These are phyloP conservation scores for Candida glaebosa DNA, from an alignment of 805 yeast species.

Conservation along the genomic window DNA sequence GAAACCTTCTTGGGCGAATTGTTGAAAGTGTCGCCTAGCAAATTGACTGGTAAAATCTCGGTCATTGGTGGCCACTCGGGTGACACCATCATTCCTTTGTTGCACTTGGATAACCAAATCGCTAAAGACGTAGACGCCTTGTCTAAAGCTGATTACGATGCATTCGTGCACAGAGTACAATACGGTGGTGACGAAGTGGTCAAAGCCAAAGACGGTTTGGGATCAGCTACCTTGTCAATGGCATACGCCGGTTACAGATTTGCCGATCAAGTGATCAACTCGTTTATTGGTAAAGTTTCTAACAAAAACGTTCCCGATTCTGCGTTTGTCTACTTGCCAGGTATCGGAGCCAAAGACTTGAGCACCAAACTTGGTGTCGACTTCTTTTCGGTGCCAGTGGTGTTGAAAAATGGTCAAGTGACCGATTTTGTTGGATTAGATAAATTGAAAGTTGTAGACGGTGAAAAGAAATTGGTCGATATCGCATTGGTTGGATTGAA, in stretches of 20 bases:
- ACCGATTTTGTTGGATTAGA: slow-evolving; percentile 31
- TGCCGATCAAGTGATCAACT: slow-evolving; percentile 50
- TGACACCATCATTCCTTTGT: slow-evolving; percentile 43
- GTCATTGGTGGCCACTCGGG: slow-evolving; percentile 48
- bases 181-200: slow-evolving; percentile 95
- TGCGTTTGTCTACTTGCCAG: slow-evolving; percentile 53
- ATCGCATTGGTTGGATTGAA: slow-evolving; percentile 39
- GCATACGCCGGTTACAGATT: slow-evolving; percentile 89
- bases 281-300: slow-evolving; percentile 18
- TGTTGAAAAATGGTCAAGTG: slow-evolving; percentile 35
- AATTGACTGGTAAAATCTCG: slow-evolving; percentile 37
- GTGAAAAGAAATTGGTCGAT: slow-evolving; percentile 31
- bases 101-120: slow-evolving; percentile 14
- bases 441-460: slow-evolving; percentile 23
- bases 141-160: slow-evolving; percentile 15
- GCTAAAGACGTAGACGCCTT: slow-evolving; percentile 13
- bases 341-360: slow-evolving; percentile 46
- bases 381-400: slow-evolving; percentile 49
- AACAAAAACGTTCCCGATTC: slow-evolving; percentile 38
- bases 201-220: slow-evolving; percentile 89
- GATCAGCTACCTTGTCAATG: slow-evolving; percentile 95
- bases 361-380: slow-evolving; percentile 24
- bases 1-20: slow-evolving; percentile 42
- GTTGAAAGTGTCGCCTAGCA: slow-evolving; percentile 26
- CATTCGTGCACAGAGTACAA: slow-evolving; percentile 42